Percentiles rank a stretch among this genome's conserved stretches.
Conservation (phyloP, 495 filamentous ascomycete genomes). For the Daldinia loculata region DNA sequence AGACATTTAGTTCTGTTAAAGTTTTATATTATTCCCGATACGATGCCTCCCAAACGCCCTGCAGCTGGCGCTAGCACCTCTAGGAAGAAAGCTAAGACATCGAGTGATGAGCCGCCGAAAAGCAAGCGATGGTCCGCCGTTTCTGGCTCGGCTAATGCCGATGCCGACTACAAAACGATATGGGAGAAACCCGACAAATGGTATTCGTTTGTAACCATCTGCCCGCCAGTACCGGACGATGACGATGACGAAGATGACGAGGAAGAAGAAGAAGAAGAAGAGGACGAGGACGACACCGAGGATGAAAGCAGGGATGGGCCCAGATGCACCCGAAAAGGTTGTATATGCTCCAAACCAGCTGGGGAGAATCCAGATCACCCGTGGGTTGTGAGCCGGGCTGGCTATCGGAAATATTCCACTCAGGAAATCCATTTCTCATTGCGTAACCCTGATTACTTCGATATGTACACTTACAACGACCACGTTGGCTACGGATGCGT, state of each 20-base stretch:
- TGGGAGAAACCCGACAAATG: background rate
- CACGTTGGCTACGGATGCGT: background rate
- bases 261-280: slow-evolving; percentile 23
- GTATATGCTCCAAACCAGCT: slow-evolving; percentile 50
- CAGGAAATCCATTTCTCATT: background rate
- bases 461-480: background rate
- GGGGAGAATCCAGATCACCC: slow-evolving; percentile 53
- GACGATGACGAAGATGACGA: background rate
- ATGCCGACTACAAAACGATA: background rate
- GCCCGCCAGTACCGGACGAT: background rate
- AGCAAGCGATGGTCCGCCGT: background rate
- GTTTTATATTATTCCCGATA: background rate
- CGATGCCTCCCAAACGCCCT: background rate
- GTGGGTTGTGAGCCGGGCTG: slow-evolving; percentile 51
- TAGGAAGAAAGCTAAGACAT: background rate
- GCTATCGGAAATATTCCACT: slow-evolving; percentile 39
- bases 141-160: background rate
- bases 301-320: background rate
- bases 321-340: background rate
- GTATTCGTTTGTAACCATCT: background rate
- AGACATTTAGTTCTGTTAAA: background rate
- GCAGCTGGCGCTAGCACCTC: background rate
- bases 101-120: background rate
- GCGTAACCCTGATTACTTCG: background rate
- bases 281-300: slow-evolving; percentile 5